These are phyloP conservation scores for Pythium grandisporangium DNA, from an alignment of 352 stramenopile genomes.

Conservation along the genomic window DNA sequence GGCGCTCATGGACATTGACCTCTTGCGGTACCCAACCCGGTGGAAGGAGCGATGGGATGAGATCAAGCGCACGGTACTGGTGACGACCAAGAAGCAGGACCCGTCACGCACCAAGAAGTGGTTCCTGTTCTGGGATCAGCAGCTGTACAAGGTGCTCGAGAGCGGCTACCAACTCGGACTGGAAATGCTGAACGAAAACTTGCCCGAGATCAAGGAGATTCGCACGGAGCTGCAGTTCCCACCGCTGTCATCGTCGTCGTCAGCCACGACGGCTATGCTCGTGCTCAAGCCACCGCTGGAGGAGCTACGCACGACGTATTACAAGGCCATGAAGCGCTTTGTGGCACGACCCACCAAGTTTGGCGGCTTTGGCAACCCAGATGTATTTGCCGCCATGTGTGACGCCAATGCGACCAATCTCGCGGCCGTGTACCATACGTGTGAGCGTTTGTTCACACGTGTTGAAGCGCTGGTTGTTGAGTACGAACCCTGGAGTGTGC, in stretches of 20 bases:
- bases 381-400: slow-evolving; percentile 86
- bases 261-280: slow-evolving; percentile 22
- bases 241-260: neutral
- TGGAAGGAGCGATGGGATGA: slow-evolving; percentile 87
- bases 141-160: slow-evolving; percentile 94
- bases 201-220: slow-evolving; percentile 87
- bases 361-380: slow-evolving; percentile 77
- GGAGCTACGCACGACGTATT: slow-evolving; percentile 91
- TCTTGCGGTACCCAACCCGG: slow-evolving; percentile 71
- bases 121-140: slow-evolving; percentile 91
- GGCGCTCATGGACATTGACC: slow-evolving; percentile 84
- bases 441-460: slow-evolving; percentile 84
- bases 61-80: slow-evolving; percentile 65
- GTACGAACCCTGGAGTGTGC: slow-evolving; percentile 80
- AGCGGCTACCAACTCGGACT: slow-evolving; percentile 90
- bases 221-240: slow-evolving; percentile 71
- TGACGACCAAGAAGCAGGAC: slow-evolving; percentile 74
- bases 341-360: slow-evolving; percentile 88
- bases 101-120: slow-evolving; percentile 80
- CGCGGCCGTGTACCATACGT: slow-evolving; percentile 86
- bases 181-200: slow-evolving; percentile 91
- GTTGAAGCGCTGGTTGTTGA: slow-evolving; percentile 62
- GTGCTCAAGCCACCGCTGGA: slow-evolving; percentile 89
- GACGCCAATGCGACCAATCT: slow-evolving; percentile 82
- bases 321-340: slow-evolving; percentile 94